Percentiles rank a stretch among this genome's conserved stretches.
Evolutionary conservation across 108 stramenopile genomes (phyloP).

Genomic region (Skeletonema marinoi): DNA sequence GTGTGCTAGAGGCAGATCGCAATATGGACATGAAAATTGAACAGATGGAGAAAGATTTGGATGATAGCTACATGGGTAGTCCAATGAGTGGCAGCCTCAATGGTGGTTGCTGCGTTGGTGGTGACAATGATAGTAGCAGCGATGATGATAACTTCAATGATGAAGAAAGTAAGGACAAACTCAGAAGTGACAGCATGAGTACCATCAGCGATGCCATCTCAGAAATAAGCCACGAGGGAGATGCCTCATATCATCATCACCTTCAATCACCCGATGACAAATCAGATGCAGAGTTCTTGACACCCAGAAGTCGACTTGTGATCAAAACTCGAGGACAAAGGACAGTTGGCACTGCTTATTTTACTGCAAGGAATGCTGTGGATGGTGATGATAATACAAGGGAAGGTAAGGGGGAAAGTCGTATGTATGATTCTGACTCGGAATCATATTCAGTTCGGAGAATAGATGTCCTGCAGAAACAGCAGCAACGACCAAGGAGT

Average conservation of each 20-base stretch:
- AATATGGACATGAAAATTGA: constrained; percentile 10
- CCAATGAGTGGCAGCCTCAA: neutral
- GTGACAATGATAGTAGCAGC: neutral
- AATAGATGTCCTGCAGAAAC: neutral
- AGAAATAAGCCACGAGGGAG: neutral
- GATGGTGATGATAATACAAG: neutral
- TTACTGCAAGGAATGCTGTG: neutral
- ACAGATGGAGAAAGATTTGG: neutral
- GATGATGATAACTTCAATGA: neutral
- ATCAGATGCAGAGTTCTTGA: neutral
- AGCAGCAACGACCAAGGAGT: neutral
- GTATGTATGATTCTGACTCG: constrained; percentile 2
- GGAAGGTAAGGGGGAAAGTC: neutral
- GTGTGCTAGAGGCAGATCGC: neutral
- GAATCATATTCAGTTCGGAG: neutral
- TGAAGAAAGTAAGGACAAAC: neutral
- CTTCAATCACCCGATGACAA: neutral
- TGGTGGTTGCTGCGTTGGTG: neutral
- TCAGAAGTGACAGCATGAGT: neutral
- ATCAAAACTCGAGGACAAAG: neutral
- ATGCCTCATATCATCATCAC: neutral
- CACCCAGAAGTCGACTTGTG: neutral
- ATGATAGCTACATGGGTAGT: constrained; percentile 3
- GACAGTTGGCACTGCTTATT: neutral
- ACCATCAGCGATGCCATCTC: neutral